Conservation (phyloP, 768 basidiomycete species). For the Rossbeevera mucosa region DNA sequence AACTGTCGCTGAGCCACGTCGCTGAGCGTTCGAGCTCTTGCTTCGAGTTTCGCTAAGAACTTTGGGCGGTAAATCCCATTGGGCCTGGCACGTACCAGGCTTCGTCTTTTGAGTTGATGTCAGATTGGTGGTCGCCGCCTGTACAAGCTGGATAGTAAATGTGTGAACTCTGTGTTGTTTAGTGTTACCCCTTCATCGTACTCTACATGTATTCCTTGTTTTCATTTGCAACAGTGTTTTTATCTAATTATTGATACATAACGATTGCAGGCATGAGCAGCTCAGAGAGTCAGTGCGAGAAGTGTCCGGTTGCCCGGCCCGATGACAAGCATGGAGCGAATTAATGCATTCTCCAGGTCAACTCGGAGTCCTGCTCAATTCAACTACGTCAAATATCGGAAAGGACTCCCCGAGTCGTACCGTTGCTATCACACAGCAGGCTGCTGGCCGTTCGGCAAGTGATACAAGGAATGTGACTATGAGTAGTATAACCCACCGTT, state of each 20-base stretch:
- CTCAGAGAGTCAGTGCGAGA: too few relatives aligned
- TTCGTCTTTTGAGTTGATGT: background rate
- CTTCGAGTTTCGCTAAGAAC: constrained; percentile 78
- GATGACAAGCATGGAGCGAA: background rate
- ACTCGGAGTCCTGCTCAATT: background rate
- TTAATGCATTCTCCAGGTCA: background rate
- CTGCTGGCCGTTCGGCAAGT: too few relatives aligned
- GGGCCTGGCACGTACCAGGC: background rate
- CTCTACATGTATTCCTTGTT: constrained; percentile 12
- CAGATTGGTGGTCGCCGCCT: constrained; percentile 3
- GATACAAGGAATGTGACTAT: too few relatives aligned
- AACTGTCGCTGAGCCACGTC: constrained; percentile 76
- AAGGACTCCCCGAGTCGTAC: background rate
- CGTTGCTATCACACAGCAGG: too few relatives aligned
- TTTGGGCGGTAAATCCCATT: constrained; percentile 4
- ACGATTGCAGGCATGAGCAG: background rate
- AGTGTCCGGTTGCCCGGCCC: background rate
- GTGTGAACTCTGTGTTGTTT: constrained; percentile 10
- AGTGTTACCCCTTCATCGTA: constrained; percentile 24
- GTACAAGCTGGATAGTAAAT: constrained; percentile 12
- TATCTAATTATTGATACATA: background rate
- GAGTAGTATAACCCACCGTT: background rate
- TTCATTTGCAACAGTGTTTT: background rate
- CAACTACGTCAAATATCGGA: background rate
- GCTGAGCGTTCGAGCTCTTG: constrained; percentile 67